Evolutionary conservation across 1,284 basidiomycete genomes (phyloP).

Genomic region (Fomes fomentarius): DNA sequence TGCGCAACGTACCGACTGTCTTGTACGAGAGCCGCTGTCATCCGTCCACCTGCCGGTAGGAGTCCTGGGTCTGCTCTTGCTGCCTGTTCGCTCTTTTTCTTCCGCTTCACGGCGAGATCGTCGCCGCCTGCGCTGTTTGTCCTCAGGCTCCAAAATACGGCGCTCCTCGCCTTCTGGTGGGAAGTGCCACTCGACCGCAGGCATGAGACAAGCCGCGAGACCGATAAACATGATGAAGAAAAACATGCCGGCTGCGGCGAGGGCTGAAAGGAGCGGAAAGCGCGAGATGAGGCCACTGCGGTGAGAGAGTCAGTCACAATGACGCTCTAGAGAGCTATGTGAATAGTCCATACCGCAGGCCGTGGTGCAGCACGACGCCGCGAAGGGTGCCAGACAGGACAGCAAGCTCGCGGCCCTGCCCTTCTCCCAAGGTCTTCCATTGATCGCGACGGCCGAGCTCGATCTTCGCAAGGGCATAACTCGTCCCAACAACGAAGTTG

Average conservation of each 20-base stretch:
- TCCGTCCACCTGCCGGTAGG: constrained; percentile 12
- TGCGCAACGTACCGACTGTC: constrained; percentile 14
- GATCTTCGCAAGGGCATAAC: constrained; percentile 54
- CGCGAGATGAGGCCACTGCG: constrained; percentile 68
- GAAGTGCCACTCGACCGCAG: constrained; percentile 34
- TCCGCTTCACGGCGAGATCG: constrained; percentile 13
- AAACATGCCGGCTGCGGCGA: constrained; percentile 52
- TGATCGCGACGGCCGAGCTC: constrained; percentile 69
- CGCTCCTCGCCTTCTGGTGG: constrained; percentile 17
- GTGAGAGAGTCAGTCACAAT: constrained; percentile 9
- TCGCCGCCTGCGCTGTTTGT: constrained; percentile 12
- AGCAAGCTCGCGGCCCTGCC: constrained; percentile 71
- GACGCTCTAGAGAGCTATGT: not conserved
- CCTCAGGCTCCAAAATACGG: constrained; percentile 9
- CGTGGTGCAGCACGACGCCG: constrained; percentile 64
- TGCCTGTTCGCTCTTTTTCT: not conserved
- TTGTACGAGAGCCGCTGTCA: constrained; percentile 12
- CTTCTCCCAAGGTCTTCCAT: constrained; percentile 68
- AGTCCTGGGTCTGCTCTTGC: constrained; percentile 10
- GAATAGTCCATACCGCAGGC: constrained; percentile 56
- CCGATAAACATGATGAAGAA: constrained; percentile 52
- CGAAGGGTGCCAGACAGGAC: constrained; percentile 60
- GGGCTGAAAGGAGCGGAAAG: constrained; percentile 60
- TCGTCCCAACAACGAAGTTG: constrained; percentile 52
- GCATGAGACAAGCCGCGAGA: constrained; percentile 50